A percentile compares a stretch with the other conserved stretches of the same genome.
These are phyloP conservation scores for Linnemannia exigua DNA, from an alignment of 192 early-diverging fungal genomes.

Conservation along the genomic window DNA sequence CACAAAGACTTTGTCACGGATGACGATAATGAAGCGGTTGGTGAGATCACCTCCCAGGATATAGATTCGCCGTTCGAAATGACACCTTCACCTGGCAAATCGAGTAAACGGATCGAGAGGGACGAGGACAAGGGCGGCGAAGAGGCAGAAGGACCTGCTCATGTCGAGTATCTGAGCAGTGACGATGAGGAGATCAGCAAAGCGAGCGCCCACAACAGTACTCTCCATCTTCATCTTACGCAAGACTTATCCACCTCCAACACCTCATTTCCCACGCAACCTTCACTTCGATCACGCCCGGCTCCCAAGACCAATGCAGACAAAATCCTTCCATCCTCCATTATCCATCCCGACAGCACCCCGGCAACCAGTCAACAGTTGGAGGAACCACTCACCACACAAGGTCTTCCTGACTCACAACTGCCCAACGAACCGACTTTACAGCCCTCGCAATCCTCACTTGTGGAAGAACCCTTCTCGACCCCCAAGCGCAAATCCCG, in stretches of 20 bases:
- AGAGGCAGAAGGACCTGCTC: neutral
- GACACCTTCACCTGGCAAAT: neutral
- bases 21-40: neutral
- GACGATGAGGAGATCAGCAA: slow-evolving; percentile 23
- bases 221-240: slow-evolving; percentile 20
- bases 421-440: neutral
- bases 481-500: neutral
- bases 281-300: neutral
- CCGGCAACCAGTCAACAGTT: neutral
- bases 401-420: neutral
- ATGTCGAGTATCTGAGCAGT: slow-evolving; percentile 16
- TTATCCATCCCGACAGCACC: too few species aligned
- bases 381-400: neutral
- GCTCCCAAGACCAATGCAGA: neutral
- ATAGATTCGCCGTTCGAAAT: neutral
- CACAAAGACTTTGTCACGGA: neutral
- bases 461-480: too few species aligned
- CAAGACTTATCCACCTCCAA: slow-evolving; percentile 5
- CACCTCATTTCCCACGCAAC: neutral
- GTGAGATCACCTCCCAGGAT: neutral
- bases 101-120: neutral
- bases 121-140: neutral
- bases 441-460: neutral
- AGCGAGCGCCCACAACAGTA: neutral
- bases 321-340: neutral